These are phyloP conservation scores for Iberis pinnata DNA, from an alignment of 345 rosid species.

Conservation along the genomic window DNA sequence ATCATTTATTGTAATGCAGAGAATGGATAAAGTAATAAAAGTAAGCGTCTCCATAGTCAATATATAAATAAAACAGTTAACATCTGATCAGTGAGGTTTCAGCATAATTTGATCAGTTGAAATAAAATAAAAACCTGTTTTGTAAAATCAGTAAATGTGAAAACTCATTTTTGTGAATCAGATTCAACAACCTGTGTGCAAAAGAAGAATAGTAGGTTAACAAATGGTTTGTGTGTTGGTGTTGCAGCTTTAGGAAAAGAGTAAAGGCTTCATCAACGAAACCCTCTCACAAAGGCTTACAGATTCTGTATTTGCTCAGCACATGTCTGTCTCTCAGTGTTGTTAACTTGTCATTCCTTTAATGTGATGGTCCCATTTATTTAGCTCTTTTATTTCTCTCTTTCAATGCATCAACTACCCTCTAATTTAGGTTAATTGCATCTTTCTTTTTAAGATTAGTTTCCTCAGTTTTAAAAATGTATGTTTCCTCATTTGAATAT, in stretches of 20 bases:
- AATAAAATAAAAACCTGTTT: too few species aligned
- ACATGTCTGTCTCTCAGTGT: slow-evolving; percentile 14
- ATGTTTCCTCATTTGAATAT: slow-evolving; percentile 3
- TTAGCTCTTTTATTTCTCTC: slow-evolving; percentile 20
- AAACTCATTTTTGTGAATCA: not conserved
- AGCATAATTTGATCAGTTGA: not conserved
- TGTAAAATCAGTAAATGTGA: not conserved
- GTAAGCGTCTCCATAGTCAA: not conserved
- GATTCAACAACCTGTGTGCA: not conserved
- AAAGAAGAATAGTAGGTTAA: slow-evolving; percentile 4
- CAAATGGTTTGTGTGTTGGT: slow-evolving; percentile 14
- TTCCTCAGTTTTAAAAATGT: not conserved
- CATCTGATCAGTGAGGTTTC: slow-evolving; percentile 5
- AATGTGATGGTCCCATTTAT: slow-evolving; percentile 25
- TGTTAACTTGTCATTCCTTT: slow-evolving; percentile 10
- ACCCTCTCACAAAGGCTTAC: slow-evolving; percentile 8
- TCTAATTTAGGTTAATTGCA: not conserved
- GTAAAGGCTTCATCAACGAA: slow-evolving; percentile 11
- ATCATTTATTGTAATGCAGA: not conserved
- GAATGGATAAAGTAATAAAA: not conserved
- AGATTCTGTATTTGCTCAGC: slow-evolving; percentile 19
- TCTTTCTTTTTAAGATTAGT: not conserved
- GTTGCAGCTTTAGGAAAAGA: slow-evolving; percentile 34
- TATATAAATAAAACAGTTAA: not conserved
- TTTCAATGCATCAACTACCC: slow-evolving; percentile 18